Evolutionary conservation across 1,284 basidiomycete species (phyloP).

Genomic region (Pseudozyma hubeiensis): DNA sequence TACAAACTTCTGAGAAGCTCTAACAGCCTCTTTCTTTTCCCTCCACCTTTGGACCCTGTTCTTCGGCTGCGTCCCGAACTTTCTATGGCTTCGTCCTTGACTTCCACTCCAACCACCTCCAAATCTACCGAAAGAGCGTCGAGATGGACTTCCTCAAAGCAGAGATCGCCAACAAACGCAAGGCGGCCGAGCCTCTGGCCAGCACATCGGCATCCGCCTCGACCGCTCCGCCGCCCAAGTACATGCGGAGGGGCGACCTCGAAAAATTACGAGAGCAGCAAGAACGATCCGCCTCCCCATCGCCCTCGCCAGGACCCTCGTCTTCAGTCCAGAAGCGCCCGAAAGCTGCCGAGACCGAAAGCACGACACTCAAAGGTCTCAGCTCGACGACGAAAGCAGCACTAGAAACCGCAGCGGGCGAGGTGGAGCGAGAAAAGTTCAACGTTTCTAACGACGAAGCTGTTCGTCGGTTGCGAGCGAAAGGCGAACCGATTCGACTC

Average conservation of each 20-base stretch:
- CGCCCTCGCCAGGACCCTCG: conserved; percentile 1
- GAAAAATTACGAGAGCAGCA: conserved; percentile 43
- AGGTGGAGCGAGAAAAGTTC: conserved; percentile 72
- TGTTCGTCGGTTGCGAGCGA: conserved; percentile 84
- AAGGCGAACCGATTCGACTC: conserved; percentile 91
- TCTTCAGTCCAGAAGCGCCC: conserved; percentile 14
- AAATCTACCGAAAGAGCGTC: background rate
- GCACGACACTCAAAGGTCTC: background rate
- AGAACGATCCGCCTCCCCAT: conserved; percentile 24
- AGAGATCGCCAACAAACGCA: conserved; percentile 80
- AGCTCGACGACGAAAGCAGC: conserved; percentile 21
- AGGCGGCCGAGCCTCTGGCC: conserved; percentile 72
- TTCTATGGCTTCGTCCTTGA: conserved; percentile 12
- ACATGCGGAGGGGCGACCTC: conserved; percentile 60
- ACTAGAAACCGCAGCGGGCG: conserved; percentile 22
- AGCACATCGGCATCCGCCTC: conserved; percentile 9
- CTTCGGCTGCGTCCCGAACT: conserved; percentile 6
- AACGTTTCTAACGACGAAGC: conserved; percentile 95
- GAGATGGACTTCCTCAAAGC: conserved; percentile 86
- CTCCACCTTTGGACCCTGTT: conserved; percentile 19
- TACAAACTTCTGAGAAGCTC: background rate
- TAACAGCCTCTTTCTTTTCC: conserved; percentile 11
- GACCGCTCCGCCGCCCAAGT: conserved; percentile 38
- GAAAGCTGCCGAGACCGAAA: background rate
- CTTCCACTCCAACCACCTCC: background rate